Percentiles rank a stretch among this genome's conserved stretches.
Conservation (phyloP, 495 filamentous ascomycete genomes). For the Rostrohypoxylon terebratum region DNA sequence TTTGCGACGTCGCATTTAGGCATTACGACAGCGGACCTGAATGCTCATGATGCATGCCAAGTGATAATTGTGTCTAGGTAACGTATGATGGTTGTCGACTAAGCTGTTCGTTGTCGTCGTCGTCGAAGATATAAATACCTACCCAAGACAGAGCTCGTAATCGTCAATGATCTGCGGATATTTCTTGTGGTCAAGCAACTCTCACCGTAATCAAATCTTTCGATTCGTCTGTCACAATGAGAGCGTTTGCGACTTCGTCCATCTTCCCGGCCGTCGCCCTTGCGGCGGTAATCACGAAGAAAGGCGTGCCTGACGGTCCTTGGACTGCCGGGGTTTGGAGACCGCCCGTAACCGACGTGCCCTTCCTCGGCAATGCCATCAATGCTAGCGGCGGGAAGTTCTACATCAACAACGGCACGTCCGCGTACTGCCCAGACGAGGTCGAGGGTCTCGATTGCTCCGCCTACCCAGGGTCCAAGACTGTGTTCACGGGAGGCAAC, state of each 20-base stretch:
- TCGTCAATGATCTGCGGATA: neutral
- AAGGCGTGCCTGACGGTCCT: conserved; percentile 18
- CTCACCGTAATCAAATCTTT: neutral
- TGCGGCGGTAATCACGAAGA: conserved; percentile 22
- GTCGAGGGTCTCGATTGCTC: conserved; percentile 41
- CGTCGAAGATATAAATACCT: neutral
- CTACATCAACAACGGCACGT: conserved; percentile 39
- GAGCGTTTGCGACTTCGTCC: conserved; percentile 13
- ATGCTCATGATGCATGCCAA: neutral
- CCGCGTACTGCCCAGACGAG: conserved; percentile 42
- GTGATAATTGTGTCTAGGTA: conserved; percentile 16
- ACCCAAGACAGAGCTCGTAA: neutral
- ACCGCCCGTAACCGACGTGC: conserved; percentile 2
- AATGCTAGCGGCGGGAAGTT: conserved; percentile 49
- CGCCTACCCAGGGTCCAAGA: conserved; percentile 32
- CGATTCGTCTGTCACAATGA: conserved; percentile 22
- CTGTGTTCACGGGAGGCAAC: conserved; percentile 40
- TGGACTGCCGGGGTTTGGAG: conserved; percentile 46
- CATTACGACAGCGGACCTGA: neutral
- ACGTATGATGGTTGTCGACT: conserved; percentile 22
- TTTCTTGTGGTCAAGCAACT: neutral
- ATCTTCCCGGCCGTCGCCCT: conserved; percentile 23
- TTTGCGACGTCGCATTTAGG: conserved; percentile 25
- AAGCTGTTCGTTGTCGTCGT: neutral
- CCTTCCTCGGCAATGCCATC: conserved; percentile 33